Evolutionary conservation across 176 grass and related monocot species (phyloP), one percentile per base, ranked within the genome.

Genomic region (Cenchrus fungigraminus): DNA sequence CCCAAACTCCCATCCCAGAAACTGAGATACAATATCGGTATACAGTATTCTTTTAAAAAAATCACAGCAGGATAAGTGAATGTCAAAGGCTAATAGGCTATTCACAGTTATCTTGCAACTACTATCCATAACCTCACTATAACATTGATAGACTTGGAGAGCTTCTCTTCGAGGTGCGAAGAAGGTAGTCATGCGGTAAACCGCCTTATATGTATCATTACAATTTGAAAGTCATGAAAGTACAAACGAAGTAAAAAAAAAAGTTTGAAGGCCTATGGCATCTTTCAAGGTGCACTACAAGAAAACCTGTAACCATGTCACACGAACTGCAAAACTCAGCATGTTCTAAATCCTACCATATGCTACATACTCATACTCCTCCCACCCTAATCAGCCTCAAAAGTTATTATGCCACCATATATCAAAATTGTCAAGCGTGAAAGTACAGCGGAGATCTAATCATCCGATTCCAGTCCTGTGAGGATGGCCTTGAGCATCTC

Each of bases 401-500:
- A 43, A 76, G 78, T 78, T 86, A 79, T 71, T 89, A 55, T 76
- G 54, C 53, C 84, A 74, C 67, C 87, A 90, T 68, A 80, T 78
- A 82, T 81, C 86, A 90, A 86, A 92, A 91, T 74, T 91, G 85
- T 40, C 17, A 12, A 22, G 53, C 12, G 29, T 2, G 62, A 25
- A 37, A 29, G 52, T 68, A 84, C 47, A 47, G 54, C n/a, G 34
- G 56, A 73, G 17, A 74, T 68, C 87, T 92, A 94, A 57, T 90
- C 87, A 68, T 90, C 79, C 34, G 78, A 71, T 74, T 86, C 74
- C 63, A 53, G 37, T 78, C 43, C 61, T 6, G 89, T 80, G 62
- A 98, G 83, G 77, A 88, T 85, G 56, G 86, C 90, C 81, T 98
- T 94, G 9, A 98, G 80, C 8, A 76, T 83, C 87, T 98, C 93